A percentile compares a stretch with the other conserved stretches of the same genome.
Evolutionary conservation across 139 green algal genomes (phyloP).

Genomic region (Chlorella vulgaris): DNA sequence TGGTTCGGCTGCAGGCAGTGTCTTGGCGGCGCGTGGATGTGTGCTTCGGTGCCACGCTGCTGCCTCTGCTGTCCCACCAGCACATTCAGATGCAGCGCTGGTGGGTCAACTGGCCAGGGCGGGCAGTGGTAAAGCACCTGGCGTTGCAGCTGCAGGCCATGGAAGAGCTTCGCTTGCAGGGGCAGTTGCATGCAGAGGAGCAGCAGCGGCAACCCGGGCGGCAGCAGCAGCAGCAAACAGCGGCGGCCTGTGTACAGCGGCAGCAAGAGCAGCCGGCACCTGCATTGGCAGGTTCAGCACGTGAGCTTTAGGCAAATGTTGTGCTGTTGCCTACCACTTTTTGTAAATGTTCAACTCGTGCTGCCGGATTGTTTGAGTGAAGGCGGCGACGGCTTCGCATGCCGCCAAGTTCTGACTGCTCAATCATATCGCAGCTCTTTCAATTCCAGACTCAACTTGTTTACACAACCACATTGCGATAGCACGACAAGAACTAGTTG

Average conservation of each 20-base stretch:
- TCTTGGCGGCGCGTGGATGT: slow-evolving; percentile 82
- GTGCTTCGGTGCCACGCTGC: slow-evolving; percentile 54
- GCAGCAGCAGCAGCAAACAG: background rate
- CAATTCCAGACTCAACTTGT: too few species aligned
- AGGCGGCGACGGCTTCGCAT: too few species aligned
- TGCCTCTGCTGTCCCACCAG: slow-evolving; percentile 50
- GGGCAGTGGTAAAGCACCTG: slow-evolving; percentile 62
- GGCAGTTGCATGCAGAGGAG: background rate
- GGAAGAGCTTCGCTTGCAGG: slow-evolving; percentile 44
- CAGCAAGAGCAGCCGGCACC: too few species aligned
- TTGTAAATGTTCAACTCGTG: too few species aligned
- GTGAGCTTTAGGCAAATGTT: too few species aligned
- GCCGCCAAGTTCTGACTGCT: too few species aligned
- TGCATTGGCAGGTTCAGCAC: background rate
- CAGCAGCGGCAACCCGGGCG: background rate
- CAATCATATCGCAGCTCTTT: too few species aligned
- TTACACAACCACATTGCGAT: too few species aligned
- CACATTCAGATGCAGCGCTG: slow-evolving; percentile 42
- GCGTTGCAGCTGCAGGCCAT: slow-evolving; percentile 58
- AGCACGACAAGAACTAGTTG: too few species aligned
- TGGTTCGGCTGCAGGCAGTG: slow-evolving; percentile 65
- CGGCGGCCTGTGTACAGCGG: too few species aligned
- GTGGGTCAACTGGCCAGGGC: slow-evolving; percentile 74
- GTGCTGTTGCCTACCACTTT: too few species aligned
- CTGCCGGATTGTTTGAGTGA: too few species aligned